Conservation (phyloP, 176 grass and related monocot species). For the Themeda triandra region DNA sequence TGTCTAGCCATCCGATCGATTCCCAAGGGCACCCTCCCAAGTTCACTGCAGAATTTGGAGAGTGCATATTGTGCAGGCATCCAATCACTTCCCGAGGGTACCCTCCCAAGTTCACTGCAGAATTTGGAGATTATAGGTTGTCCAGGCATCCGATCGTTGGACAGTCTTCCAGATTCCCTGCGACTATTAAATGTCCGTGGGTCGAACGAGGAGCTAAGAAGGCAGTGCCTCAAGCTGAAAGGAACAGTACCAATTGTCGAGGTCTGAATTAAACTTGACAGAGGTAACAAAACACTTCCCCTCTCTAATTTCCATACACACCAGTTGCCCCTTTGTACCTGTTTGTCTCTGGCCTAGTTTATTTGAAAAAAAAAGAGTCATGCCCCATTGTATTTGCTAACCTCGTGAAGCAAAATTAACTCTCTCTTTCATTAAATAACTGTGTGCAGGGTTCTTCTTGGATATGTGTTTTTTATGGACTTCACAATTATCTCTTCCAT, state of each 20-base stretch:
- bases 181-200: background rate
- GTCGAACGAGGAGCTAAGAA: background rate
- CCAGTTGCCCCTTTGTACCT: background rate
- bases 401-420: background rate
- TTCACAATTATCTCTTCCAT: background rate
- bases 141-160: background rate
- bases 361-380: background rate
- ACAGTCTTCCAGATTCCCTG: background rate
- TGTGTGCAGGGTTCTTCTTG: background rate
- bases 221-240: background rate
- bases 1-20: too few relatives aligned
- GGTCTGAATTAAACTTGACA: too few relatives aligned
- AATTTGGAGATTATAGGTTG: background rate
- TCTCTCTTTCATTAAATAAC: background rate
- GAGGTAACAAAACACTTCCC: too few relatives aligned
- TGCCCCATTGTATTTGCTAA: background rate
- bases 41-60: too few relatives aligned
- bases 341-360: background rate
- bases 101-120: background rate
- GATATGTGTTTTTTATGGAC: too few relatives aligned
- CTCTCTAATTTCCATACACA: background rate
- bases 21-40: background rate
- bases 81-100: background rate
- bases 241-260: background rate
- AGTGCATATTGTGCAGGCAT: rapidly evolving